Percentiles rank a stretch among this genome's conserved stretches.
phyloP scores from a whole-genome alignment of 2,329 filamentous ascomycete genomes.

The Chrysoporthe puriensis region DNA sequence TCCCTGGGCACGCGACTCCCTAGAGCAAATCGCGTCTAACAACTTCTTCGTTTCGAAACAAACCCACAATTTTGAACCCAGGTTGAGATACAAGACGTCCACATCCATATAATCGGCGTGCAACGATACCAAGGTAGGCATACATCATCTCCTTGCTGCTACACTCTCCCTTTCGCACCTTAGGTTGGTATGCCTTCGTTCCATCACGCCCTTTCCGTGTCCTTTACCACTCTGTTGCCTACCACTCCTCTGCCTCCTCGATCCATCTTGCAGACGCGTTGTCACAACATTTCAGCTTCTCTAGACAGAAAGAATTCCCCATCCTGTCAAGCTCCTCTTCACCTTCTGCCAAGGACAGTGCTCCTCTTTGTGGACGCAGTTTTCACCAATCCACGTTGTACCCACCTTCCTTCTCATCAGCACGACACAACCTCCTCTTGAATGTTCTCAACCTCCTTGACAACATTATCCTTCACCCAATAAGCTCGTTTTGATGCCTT shows the following conservation, averaged over 20 bases:
- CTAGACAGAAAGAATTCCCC: background rate
- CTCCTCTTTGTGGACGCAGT: too few relatives aligned
- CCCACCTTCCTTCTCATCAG: background rate
- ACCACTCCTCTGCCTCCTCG: background rate
- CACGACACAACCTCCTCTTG: background rate
- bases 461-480: background rate
- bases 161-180: background rate
- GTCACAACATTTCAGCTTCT: background rate
- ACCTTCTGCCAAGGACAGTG: too few relatives aligned
- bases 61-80: too few relatives aligned
- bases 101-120: too few relatives aligned
- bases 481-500: background rate
- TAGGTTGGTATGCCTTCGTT: background rate
- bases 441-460: background rate
- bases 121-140: background rate
- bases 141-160: background rate
- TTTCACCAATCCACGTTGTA: background rate
- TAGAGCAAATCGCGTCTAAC: slow-evolving; percentile 3
- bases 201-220: background rate
- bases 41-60: background rate
- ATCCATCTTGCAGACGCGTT: too few relatives aligned
- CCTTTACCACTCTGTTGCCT: background rate
- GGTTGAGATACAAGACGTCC: too few relatives aligned
- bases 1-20: background rate
- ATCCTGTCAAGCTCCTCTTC: background rate